Percentiles rank a stretch among this genome's conserved stretches.
Evolutionary conservation across 73 alveolate species (phyloP).

Genomic region (Paramecium caudatum): DNA sequence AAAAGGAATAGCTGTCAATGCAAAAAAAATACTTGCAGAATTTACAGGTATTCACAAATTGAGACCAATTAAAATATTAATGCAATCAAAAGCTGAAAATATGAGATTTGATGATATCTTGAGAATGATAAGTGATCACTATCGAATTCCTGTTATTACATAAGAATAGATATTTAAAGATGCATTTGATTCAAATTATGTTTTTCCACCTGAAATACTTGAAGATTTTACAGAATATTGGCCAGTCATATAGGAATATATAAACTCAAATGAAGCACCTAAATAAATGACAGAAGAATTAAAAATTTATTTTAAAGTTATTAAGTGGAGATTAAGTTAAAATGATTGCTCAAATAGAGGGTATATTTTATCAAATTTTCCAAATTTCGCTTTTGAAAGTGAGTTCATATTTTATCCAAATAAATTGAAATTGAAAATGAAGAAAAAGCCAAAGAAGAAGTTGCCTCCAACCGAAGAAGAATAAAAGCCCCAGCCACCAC

Average conservation of each 20-base stretch:
- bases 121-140: constrained; percentile 47
- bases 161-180: constrained; percentile 56
- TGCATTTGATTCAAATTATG: constrained; percentile 57
- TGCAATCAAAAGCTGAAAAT: constrained; percentile 57
- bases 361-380: constrained; percentile 93
- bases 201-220: constrained; percentile 13
- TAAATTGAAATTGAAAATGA: constrained; percentile 74
- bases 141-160: constrained; percentile 56
- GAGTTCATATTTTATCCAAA: constrained; percentile 69
- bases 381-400: constrained; percentile 70
- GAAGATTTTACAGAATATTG: constrained; percentile 67
- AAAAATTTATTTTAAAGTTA: constrained; percentile 67
- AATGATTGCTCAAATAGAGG: constrained; percentile 95
- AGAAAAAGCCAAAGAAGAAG: constrained; percentile 86
- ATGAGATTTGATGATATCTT: constrained; percentile 53
- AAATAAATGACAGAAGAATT: constrained; percentile 54
- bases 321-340: constrained; percentile 74
- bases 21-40: constrained; percentile 77
- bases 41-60: constrained; percentile 76
- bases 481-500: constrained; percentile 76
- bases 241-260: not conserved
- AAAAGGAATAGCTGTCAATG: constrained; percentile 85
- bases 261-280: not conserved
- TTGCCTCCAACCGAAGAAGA: constrained; percentile 77
- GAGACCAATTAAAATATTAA: constrained; percentile 77